phyloP scores from a whole-genome alignment of 192 early-diverging fungal species.

The Glomus cerebriforme region DNA sequence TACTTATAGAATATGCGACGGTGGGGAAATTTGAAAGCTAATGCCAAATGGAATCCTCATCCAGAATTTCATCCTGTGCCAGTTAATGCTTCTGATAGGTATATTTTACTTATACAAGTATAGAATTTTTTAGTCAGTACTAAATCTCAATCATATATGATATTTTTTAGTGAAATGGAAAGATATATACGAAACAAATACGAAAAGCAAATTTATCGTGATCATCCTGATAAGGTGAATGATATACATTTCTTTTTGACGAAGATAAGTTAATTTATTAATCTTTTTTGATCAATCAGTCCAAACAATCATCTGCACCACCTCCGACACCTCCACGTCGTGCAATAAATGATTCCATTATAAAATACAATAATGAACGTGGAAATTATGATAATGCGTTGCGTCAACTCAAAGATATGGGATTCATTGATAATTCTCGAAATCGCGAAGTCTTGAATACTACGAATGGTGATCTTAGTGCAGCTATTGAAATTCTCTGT shows the following conservation, averaged over 20 bases:
- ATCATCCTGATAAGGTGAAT: slow-evolving; percentile 25
- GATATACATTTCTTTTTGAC: neutral
- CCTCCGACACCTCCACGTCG: slow-evolving; percentile 40
- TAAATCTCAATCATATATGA: neutral
- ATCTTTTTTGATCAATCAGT: neutral
- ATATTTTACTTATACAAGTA: slow-evolving; percentile 7
- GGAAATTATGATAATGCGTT: slow-evolving; percentile 42
- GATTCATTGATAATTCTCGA: slow-evolving; percentile 74
- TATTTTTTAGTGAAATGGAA: slow-evolving; percentile 70
- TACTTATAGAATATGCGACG: slow-evolving; percentile 50
- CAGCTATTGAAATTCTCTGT: slow-evolving; percentile 71
- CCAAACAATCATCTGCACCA: neutral
- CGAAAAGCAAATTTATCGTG: slow-evolving; percentile 70
- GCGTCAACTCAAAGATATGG: slow-evolving; percentile 69
- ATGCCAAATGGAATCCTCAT: slow-evolving; percentile 69
- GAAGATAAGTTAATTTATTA: neutral
- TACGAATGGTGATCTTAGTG: slow-evolving; percentile 71
- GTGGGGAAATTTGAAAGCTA: slow-evolving; percentile 70
- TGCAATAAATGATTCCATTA: slow-evolving; percentile 19
- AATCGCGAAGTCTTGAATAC: slow-evolving; percentile 70
- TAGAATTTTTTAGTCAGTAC: neutral
- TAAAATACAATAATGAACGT: slow-evolving; percentile 1
- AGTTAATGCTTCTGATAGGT: slow-evolving; percentile 60
- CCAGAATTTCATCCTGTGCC: slow-evolving; percentile 68
- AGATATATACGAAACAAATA: slow-evolving; percentile 92